Base-by-base conservation (phyloP, 768 basidiomycete genomes). In the Lactarius psammicola region DNA sequence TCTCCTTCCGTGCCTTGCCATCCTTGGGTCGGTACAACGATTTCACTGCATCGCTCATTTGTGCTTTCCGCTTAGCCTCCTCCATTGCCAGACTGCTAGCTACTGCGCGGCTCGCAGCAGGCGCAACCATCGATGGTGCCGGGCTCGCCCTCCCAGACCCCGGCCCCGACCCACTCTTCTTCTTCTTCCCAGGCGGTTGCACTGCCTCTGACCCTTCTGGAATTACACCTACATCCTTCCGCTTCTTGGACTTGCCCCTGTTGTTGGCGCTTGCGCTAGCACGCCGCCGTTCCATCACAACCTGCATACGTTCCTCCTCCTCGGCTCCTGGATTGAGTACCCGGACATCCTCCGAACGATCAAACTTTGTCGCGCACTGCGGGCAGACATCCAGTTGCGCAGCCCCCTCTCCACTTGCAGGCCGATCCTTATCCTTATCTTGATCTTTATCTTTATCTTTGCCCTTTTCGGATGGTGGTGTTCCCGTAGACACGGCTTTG, bases 21-120 rank as follows among this genome's bases (percentile, higher is more conserved):
- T 85, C 82, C 64, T 86, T 85, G 13, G 79, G 75, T 49, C 77
- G 82, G 74, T 95, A 97, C 70, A 97, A 73, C 40, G 87, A 88
- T 78, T 89, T 90, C 40, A 97, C 87, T 18, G 92, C 92, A 13
- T 86, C 89, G 70, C 87, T 94, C 94, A 95, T 95, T 6, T 77
- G 81, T 2, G 87, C 87, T 76, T 87, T 93, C 68, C 94, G 81
- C 79, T 90, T 94, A 26, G 83, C 85, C 76, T 95, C 94, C 72
- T 94, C 92, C 74, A 80, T 81, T 1, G 88, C 90, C 20, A 96
- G 80, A 65, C 88, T 88, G 64, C 81, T 83, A 3, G 84, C 82
- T 4, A 94, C 88, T 0, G 88, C 86, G 33, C 85, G 83, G 13
- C 60, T 69, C 65, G 86, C 87, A 4, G 87, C 81, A n/a, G n/a